Evolutionary conservation across 2,329 filamentous ascomycete genomes (phyloP).

Genomic region (Colletotrichum gloeosporioides): DNA sequence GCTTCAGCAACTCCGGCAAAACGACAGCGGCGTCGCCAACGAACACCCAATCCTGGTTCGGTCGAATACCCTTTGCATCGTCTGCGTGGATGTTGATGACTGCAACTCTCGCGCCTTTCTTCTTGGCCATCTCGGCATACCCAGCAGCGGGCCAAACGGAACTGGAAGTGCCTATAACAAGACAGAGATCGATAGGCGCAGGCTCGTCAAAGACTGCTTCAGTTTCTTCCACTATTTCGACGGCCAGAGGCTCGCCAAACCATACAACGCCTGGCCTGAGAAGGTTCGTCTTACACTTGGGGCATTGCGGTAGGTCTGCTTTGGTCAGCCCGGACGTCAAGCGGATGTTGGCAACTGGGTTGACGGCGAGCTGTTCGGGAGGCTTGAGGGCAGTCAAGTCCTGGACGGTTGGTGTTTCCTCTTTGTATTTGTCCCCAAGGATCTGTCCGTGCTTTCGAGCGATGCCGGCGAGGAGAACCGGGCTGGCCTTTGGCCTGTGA

Average conservation of each 20-base stretch:
- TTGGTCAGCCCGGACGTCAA: slow-evolving; percentile 47
- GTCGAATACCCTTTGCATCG: slow-evolving; percentile 17
- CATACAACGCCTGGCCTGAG: slow-evolving; percentile 72
- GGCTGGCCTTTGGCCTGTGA: slow-evolving; percentile 17
- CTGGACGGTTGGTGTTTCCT: not conserved
- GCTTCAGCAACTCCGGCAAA: slow-evolving; percentile 16
- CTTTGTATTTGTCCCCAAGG: slow-evolving; percentile 53
- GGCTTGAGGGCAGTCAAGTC: slow-evolving; percentile 19
- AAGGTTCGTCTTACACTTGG: slow-evolving; percentile 56
- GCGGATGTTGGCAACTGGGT: not conserved
- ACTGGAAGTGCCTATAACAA: slow-evolving; percentile 71
- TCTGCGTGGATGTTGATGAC: slow-evolving; percentile 66
- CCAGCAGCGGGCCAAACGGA: slow-evolving; percentile 69
- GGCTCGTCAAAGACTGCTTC: slow-evolving; percentile 55
- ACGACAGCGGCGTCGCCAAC: slow-evolving; percentile 17
- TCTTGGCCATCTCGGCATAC: slow-evolving; percentile 60
- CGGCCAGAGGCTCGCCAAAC: slow-evolving; percentile 67
- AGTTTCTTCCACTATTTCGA: slow-evolving; percentile 52
- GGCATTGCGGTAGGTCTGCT: slow-evolving; percentile 64
- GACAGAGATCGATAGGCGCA: slow-evolving; percentile 62
- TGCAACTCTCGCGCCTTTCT: slow-evolving; percentile 63
- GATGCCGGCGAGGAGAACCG: slow-evolving; percentile 25
- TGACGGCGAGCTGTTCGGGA: not conserved
- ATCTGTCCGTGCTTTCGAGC: slow-evolving; percentile 56
- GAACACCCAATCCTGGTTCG: slow-evolving; percentile 21